Evolutionary conservation across 2,329 filamentous ascomycete genomes (phyloP).

Genomic region (Penicillium psychrosexuale): DNA sequence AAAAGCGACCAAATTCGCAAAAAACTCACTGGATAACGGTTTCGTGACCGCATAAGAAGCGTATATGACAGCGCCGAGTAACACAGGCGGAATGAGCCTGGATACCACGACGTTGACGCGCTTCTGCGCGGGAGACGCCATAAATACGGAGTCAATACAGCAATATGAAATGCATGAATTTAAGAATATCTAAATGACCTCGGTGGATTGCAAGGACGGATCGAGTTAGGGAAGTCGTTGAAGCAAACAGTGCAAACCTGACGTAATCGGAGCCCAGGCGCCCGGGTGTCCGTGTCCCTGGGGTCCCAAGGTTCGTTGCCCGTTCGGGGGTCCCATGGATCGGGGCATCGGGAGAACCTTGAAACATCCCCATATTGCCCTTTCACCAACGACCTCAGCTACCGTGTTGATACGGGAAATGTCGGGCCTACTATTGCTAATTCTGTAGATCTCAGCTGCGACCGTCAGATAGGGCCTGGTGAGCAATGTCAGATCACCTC

Average conservation of each 20-base stretch:
- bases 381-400: neutral
- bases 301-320: neutral
- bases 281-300: neutral
- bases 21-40: slow-evolving; percentile 62
- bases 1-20: neutral
- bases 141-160: slow-evolving; percentile 19
- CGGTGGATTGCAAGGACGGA: neutral
- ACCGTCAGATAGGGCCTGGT: neutral
- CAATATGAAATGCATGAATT: slow-evolving; percentile 19
- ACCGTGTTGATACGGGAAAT: neutral
- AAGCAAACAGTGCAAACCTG: slow-evolving; percentile 10
- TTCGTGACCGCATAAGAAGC: slow-evolving; percentile 69
- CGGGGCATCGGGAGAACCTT: neutral
- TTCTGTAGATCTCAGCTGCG: slow-evolving; percentile 1
- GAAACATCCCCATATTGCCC: neutral
- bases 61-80: slow-evolving; percentile 65
- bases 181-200: neutral
- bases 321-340: neutral
- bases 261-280: slow-evolving; percentile 1
- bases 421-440: neutral
- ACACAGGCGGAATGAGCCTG: slow-evolving; percentile 66
- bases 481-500: neutral
- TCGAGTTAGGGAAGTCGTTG: neutral
- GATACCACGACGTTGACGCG: slow-evolving; percentile 58
- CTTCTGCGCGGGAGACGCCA: slow-evolving; percentile 38